These are phyloP conservation scores for Sporothrix pseudoabietina DNA, from an alignment of 2,329 filamentous ascomycete genomes.

Conservation along the genomic window DNA sequence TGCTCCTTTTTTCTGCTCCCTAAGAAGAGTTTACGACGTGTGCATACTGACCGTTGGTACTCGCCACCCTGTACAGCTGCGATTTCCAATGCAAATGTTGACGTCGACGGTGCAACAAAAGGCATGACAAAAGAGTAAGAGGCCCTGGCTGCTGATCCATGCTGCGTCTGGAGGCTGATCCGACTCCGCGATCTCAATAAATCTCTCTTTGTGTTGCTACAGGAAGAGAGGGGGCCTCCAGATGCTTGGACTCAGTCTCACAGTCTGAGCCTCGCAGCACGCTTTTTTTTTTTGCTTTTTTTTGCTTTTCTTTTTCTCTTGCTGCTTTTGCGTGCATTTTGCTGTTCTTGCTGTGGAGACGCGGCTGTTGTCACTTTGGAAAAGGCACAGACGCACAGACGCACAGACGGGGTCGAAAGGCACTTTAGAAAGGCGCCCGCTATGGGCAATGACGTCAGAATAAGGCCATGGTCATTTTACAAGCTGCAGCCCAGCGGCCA, in stretches of 20 bases:
- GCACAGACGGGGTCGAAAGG: neutral
- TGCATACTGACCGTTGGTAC: neutral
- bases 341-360: conserved; percentile 5
- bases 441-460: conserved; percentile 29
- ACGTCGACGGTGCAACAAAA: conserved; percentile 10
- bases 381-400: neutral
- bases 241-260: neutral
- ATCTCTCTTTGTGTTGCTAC: conserved; percentile 4
- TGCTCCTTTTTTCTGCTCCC: neutral
- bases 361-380: neutral
- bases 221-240: neutral
- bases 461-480: conserved; percentile 26
- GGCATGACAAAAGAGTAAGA: neutral
- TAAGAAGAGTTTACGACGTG: neutral
- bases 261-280: neutral
- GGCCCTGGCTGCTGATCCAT: conserved; percentile 10
- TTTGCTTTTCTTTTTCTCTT: neutral
- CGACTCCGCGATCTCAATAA: conserved; percentile 16
- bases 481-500: conserved; percentile 6
- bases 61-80: neutral
- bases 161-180: conserved; percentile 6
- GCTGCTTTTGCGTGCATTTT: neutral
- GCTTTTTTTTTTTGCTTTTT: neutral
- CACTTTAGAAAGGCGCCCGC: neutral
- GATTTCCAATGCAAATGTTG: neutral